phyloP scores from a whole-genome alignment of 1,139 yeast species.

The Saccharomyces pastorianus region DNA sequence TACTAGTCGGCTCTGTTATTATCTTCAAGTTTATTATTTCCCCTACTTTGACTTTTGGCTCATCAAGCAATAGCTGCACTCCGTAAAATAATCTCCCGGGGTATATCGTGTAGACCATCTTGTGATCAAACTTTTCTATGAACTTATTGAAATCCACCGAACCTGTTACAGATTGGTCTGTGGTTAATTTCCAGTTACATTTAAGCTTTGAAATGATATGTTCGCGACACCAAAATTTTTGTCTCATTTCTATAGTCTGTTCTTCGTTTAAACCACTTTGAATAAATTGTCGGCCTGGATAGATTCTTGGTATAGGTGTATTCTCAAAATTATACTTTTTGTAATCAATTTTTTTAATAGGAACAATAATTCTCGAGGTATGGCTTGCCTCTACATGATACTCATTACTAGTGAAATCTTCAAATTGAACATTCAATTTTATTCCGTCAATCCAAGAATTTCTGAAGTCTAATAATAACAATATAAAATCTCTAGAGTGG shows the following conservation, averaged over 20 bases:
- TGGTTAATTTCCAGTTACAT: constrained; percentile 52
- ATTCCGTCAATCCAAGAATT: constrained; percentile 30
- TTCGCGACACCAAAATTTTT: constrained; percentile 75
- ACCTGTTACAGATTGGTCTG: constrained; percentile 15
- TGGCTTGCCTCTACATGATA: constrained; percentile 31
- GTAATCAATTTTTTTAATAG: constrained; percentile 45
- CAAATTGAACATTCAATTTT: constrained; percentile 16
- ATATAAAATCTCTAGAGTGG: constrained; percentile 17
- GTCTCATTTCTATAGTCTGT: constrained; percentile 45
- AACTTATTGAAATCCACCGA: constrained; percentile 23
- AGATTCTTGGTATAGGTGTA: constrained; percentile 62
- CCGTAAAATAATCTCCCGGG: constrained; percentile 16
- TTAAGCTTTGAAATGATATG: constrained; percentile 47
- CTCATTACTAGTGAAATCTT: constrained; percentile 18
- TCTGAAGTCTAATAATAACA: constrained; percentile 27
- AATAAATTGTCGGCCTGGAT: constrained; percentile 63
- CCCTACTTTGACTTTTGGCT: constrained; percentile 12
- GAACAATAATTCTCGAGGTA: constrained; percentile 59
- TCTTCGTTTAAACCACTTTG: constrained; percentile 50
- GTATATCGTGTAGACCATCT: constrained; percentile 20
- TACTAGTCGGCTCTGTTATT: neutral
- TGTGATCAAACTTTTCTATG: constrained; percentile 21
- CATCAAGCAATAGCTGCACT: constrained; percentile 12
- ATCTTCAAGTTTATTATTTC: constrained; percentile 8
- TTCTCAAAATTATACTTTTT: constrained; percentile 36